Conservation (phyloP, 1,139 yeast species). For the Taphrina populina region DNA sequence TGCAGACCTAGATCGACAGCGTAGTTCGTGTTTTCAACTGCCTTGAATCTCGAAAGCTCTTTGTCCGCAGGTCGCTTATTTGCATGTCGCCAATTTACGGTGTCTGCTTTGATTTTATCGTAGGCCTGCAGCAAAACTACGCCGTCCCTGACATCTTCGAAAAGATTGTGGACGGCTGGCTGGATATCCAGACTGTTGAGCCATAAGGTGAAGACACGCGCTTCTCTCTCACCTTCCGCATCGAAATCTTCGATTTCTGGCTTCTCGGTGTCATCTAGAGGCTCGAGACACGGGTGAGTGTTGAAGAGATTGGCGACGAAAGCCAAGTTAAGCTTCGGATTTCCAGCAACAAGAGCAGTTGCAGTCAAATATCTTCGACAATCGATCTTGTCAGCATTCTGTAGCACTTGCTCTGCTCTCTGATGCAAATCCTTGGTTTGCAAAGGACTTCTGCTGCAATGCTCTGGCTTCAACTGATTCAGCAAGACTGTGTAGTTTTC, state of each 20-base stretch:
- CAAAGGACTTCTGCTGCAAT: slow-evolving; percentile 78
- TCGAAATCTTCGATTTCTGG: slow-evolving; percentile 84
- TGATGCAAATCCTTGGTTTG: slow-evolving; percentile 65
- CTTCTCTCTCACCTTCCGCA: slow-evolving; percentile 99
- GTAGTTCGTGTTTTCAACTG: slow-evolving; percentile 91
- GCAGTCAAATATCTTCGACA: slow-evolving; percentile 96
- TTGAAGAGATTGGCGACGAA: slow-evolving; percentile 96
- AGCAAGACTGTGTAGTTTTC: slow-evolving; percentile 88
- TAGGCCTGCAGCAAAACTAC: slow-evolving; percentile 84
- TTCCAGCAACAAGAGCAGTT: slow-evolving; percentile 87
- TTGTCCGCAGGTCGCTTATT: slow-evolving; percentile 74
- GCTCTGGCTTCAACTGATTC: slow-evolving; percentile 81
- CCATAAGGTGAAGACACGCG: slow-evolving; percentile 97
- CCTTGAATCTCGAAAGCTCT: slow-evolving; percentile 85
- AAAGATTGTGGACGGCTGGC: slow-evolving; percentile 85
- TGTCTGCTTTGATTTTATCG: slow-evolving; percentile 92
- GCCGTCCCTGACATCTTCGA: slow-evolving; percentile 93
- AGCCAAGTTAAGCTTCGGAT: slow-evolving; percentile 92
- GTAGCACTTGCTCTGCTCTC: slow-evolving; percentile 83
- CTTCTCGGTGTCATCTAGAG: slow-evolving; percentile 86
- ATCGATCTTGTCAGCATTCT: slow-evolving; percentile 83
- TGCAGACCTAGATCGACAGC: slow-evolving; percentile 95
- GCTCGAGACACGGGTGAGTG: slow-evolving; percentile 94
- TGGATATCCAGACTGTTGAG: slow-evolving; percentile 92
- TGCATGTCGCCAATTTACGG: slow-evolving; percentile 74